Evolutionary conservation across 2,329 filamentous ascomycete species (phyloP).

Genomic region (Aspergillus ustus): DNA sequence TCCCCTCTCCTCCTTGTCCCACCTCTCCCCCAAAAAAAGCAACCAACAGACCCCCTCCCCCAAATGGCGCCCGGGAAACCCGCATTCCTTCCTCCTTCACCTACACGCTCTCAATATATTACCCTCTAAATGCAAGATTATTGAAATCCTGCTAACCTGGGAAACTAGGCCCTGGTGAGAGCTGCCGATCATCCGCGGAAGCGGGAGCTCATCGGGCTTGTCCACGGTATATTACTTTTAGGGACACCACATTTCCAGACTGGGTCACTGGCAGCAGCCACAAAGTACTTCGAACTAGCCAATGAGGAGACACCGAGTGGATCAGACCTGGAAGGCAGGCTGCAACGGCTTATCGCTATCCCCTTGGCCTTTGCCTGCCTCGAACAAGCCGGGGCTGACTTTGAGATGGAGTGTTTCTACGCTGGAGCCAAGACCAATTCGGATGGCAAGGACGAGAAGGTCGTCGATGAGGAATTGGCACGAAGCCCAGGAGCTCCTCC

Average conservation of each 20-base stretch:
- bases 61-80: no score
- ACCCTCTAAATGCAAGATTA: no score
- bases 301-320: neutral
- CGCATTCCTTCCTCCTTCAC: no score
- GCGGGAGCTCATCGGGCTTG: neutral
- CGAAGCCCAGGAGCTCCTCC: neutral
- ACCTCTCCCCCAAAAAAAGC: neutral
- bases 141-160: no score
- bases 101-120: no score
- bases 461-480: constrained; percentile 3
- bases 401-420: constrained; percentile 12
- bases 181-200: neutral
- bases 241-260: constrained; percentile 5
- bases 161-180: neutral
- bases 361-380: constrained; percentile 1
- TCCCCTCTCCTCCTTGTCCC: neutral
- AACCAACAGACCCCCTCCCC: neutral
- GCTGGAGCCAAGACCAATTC: constrained; percentile 4
- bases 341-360: neutral
- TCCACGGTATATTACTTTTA: constrained; percentile 1
- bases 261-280: neutral
- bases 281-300: constrained; percentile 10
- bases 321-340: neutral
- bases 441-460: constrained; percentile 1
- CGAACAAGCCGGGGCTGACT: neutral